Conservation (phyloP, 495 filamentous ascomycete species). For the Aspergillus biplanus region DNA sequence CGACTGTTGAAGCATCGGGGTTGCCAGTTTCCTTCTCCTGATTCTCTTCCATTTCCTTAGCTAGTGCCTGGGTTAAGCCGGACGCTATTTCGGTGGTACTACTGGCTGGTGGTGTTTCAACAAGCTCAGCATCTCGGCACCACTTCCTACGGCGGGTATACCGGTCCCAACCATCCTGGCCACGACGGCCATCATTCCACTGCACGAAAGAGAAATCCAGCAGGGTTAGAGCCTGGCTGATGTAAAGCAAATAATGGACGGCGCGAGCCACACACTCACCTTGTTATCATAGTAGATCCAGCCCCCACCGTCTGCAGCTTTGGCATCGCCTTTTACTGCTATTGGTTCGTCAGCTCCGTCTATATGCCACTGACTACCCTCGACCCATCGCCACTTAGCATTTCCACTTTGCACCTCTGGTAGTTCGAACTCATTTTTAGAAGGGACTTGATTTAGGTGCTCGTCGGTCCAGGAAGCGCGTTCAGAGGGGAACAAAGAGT, state of each 20-base stretch:
- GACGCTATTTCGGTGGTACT: constrained; percentile 32
- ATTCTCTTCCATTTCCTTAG: constrained; percentile 27
- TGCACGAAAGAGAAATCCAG: constrained; percentile 32
- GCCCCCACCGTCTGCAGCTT: constrained; percentile 65
- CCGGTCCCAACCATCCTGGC: constrained; percentile 89
- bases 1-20: constrained; percentile 25
- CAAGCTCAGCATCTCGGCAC: constrained; percentile 93
- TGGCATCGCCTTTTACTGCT: constrained; percentile 34
- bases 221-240: neutral
- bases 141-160: constrained; percentile 95
- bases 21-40: constrained; percentile 24
- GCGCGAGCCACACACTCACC: constrained; percentile 49
- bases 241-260: neutral
- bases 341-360: constrained; percentile 68
- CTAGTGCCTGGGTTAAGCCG: constrained; percentile 36
- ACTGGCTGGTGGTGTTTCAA: constrained; percentile 63
- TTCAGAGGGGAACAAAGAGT: constrained; percentile 85
- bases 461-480: constrained; percentile 94
- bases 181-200: constrained; percentile 92
- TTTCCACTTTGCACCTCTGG: constrained; percentile 82
- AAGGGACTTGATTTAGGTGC: constrained; percentile 77
- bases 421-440: constrained; percentile 81
- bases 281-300: constrained; percentile 99
- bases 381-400: constrained; percentile 88
- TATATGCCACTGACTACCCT: constrained; percentile 81